Evolutionary conservation across 768 basidiomycete species (phyloP).

Genomic region (Psilocybe cubensis): DNA sequence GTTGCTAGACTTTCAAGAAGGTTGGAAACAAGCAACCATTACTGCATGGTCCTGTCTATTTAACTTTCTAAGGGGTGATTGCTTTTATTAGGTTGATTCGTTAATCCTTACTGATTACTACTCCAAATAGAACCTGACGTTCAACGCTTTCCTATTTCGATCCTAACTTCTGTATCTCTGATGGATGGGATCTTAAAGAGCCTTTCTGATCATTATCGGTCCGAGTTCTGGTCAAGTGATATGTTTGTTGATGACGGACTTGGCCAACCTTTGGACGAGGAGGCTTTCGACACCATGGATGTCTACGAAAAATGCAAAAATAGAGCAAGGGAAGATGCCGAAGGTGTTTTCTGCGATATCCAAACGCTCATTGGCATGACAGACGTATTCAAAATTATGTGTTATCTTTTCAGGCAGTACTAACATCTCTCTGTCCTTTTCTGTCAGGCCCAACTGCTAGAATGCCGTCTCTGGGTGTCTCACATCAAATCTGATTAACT

Average conservation of each 20-base stretch:
- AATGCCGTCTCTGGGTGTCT: conserved; percentile 12
- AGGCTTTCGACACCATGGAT: conserved; percentile 1
- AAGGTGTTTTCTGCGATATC: conserved; percentile 42
- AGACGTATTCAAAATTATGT: conserved; percentile 33
- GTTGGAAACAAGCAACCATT: conserved; percentile 50
- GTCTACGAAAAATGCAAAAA: conserved; percentile 7
- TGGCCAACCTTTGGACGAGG: not conserved
- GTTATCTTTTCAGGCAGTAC: not conserved
- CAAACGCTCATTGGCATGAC: conserved; percentile 36
- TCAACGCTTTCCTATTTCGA: conserved; percentile 52
- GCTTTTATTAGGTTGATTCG: not conserved
- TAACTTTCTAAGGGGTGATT: conserved; percentile 41
- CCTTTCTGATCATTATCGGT: conserved; percentile 40
- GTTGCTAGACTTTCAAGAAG: conserved; percentile 40
- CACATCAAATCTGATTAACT: not conserved
- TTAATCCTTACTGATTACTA: not conserved
- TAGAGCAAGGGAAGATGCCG: conserved; percentile 33
- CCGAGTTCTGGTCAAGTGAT: conserved; percentile 14
- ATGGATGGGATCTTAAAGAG: conserved; percentile 45
- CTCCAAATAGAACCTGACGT: conserved; percentile 51
- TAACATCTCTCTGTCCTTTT: not conserved
- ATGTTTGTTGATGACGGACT: not conserved
- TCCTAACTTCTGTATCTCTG: conserved; percentile 57
- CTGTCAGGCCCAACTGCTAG: conserved; percentile 12
- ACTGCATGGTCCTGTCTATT: conserved; percentile 57